Evolutionary conservation across 2,329 filamentous ascomycete species (phyloP), one percentile per base, ranked within the genome.

Genomic region (Clonostachys byssicola): DNA sequence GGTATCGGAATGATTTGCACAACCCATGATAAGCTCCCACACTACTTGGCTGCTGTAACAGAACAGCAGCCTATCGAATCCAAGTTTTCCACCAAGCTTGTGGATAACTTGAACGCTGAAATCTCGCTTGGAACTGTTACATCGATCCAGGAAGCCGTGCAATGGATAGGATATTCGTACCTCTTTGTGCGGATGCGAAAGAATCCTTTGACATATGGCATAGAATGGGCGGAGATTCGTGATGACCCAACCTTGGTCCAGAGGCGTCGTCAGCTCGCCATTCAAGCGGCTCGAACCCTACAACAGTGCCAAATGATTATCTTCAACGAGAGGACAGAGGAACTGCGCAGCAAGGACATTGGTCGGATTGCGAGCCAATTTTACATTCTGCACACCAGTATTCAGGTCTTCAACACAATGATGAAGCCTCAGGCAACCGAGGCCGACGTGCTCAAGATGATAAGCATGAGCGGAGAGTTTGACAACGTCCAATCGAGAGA

Each of bases 1-100:
- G 94, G 94, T 74, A 96, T 97, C 56, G 95, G 95, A 53, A 96
- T 96, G 75, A 99, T 99, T 54, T 95, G 91, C 59, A 99, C 95
- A 0, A 95, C 90, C 0, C 87, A 92, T n/a, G 92, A 96, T 65
- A 96, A 92, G 62, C 74, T 99, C 9, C 73, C 86, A 33, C 92
- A 99, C 63, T 99, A 99, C 62, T 74, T 97, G 42, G 86, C 86
- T 39, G 92, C 94, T 3, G 89, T 99, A 3, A 99, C 94, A 10
- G 89, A 96, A 54, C 94, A 99, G 62, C 86, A 95, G 54, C 94
- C 95, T 0, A 99, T 99, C 52, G 94, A 99, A 60, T 97, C 92
- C n/a, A 87, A 85, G 49, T 96, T 99, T 61, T 96, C 92, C 2
- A 80, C 88, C 34, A 95, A 95, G 65, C 74, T 99, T 12, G 92